A percentile compares a stretch with the other conserved stretches of the same genome.
These are phyloP conservation scores for Mrakia gelida DNA, from an alignment of 768 basidiomycete species.

Conservation along the genomic window DNA sequence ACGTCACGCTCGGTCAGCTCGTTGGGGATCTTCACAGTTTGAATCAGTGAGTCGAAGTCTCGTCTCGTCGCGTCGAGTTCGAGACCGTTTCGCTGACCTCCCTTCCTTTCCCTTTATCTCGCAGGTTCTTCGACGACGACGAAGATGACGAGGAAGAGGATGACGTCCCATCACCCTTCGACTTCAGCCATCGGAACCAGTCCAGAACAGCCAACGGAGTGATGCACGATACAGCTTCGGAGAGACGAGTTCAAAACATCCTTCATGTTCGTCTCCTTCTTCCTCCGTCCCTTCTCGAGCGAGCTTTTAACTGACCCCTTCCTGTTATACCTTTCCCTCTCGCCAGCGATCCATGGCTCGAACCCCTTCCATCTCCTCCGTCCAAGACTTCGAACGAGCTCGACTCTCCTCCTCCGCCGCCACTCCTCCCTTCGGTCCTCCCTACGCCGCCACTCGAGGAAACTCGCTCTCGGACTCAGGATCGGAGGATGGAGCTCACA, in stretches of 20 bases:
- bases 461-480: background rate
- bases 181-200: background rate
- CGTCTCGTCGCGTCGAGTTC: background rate
- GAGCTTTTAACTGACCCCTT: too few relatives aligned
- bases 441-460: background rate
- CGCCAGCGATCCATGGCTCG: slow-evolving; percentile 13
- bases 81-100: background rate
- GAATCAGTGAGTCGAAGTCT: slow-evolving; percentile 27
- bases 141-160: slow-evolving; percentile 25
- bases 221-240: background rate
- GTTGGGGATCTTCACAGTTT: slow-evolving; percentile 31
- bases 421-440: slow-evolving; percentile 3
- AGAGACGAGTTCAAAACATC: slow-evolving; percentile 16
- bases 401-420: slow-evolving; percentile 6
- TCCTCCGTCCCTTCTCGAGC: background rate
- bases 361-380: slow-evolving; percentile 28
- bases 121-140: slow-evolving; percentile 30
- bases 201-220: background rate
- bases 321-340: too few relatives aligned
- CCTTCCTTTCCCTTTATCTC: background rate
- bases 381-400: slow-evolving; percentile 17
- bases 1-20: slow-evolving; percentile 29
- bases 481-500: background rate
- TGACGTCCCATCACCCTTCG: slow-evolving; percentile 2
- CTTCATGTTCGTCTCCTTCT: slow-evolving; percentile 5